Evolutionary conservation across 1,284 basidiomycete genomes (phyloP), one percentile per base, ranked within the genome.

Genomic region (Boletus semigastroideus): DNA sequence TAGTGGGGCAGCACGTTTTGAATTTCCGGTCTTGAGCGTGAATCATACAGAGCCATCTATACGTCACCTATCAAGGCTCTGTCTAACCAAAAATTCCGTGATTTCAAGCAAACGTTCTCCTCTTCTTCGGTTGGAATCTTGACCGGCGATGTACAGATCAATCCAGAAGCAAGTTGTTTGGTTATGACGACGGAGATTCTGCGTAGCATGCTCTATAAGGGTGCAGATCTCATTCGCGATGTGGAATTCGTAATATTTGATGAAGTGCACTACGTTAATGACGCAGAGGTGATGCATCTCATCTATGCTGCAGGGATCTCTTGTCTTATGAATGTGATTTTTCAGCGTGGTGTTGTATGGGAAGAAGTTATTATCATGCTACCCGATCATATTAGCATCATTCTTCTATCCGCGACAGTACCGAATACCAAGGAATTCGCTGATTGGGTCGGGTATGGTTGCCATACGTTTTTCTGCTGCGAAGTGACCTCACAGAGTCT

Each of bases 291-390:
- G 56, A 58, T 76, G 59, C 20, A 41, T 48, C 41, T 33, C 48
- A 47, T 55, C 44, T 42, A 40, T 43, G 50, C 43, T 14, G 38
- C 37, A 38, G 27, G 36, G 17, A 11, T 37, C 27, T 34, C 30
- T 48, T 55, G 16, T 47, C 36, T 67, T 48, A 59, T 56, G 45
- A 43, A 46, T 53, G 25, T 51, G 50, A 49, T 42, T 48, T 42
- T 20, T n/a, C 62, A 97, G 94, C 82, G 97, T 66, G 97, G 97
- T 47, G 97, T 99, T 11, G 97, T 99, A 14, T 99, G 97, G 97
- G 97, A 99, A 72, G 97, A 99, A 73, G 97, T 99, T 31, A 99
- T 99, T 59, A 99, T 99, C 70, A 96, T 98, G 93, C 75, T 98
- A 12, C 94, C 94, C 1, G 94, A 98, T 59, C 94, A 98, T 71